Evolutionary conservation across 2,329 filamentous ascomycete genomes (phyloP).

Genomic region (Diaporthe eres): DNA sequence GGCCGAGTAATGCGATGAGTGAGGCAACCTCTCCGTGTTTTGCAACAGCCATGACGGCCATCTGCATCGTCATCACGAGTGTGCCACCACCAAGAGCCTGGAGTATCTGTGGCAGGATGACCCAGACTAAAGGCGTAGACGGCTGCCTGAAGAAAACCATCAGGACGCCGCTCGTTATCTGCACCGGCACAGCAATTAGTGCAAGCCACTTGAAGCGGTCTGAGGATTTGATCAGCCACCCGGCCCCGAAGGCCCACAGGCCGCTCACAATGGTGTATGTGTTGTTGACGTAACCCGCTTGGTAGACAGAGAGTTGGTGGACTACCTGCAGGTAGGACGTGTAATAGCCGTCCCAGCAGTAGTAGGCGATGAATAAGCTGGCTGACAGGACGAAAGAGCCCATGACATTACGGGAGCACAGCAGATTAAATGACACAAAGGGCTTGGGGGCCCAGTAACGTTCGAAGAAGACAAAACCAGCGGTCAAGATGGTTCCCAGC

Average conservation of each 20-base stretch:
- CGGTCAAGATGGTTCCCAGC: constrained; percentile 67
- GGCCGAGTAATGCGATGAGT: constrained; percentile 53
- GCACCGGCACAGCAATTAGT: constrained; percentile 59
- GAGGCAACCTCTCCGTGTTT: constrained; percentile 60
- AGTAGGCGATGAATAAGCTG: constrained; percentile 62
- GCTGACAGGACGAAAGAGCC: constrained; percentile 65
- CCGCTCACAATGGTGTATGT: constrained; percentile 61
- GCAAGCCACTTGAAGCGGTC: constrained; percentile 61
- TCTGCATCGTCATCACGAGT: constrained; percentile 65
- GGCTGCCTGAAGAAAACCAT: constrained; percentile 69
- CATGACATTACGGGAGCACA: constrained; percentile 61
- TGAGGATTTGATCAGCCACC: constrained; percentile 56
- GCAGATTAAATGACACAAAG: constrained; percentile 64
- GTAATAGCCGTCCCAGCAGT: constrained; percentile 63
- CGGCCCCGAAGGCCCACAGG: constrained; percentile 59
- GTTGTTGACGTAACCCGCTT: constrained; percentile 62
- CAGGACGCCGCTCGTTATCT: constrained; percentile 64
- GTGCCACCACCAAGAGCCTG: constrained; percentile 67
- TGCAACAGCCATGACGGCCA: constrained; percentile 65
- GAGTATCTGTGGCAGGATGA: constrained; percentile 70
- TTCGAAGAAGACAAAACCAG: constrained; percentile 63
- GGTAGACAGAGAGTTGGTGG: constrained; percentile 56
- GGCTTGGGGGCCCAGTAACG: constrained; percentile 68
- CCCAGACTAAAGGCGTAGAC: constrained; percentile 60
- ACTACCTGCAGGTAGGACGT: constrained; percentile 62